These are phyloP conservation scores for Vaccinium vitisidaea DNA, from an alignment of 148 eudicot species.

Conservation along the genomic window DNA sequence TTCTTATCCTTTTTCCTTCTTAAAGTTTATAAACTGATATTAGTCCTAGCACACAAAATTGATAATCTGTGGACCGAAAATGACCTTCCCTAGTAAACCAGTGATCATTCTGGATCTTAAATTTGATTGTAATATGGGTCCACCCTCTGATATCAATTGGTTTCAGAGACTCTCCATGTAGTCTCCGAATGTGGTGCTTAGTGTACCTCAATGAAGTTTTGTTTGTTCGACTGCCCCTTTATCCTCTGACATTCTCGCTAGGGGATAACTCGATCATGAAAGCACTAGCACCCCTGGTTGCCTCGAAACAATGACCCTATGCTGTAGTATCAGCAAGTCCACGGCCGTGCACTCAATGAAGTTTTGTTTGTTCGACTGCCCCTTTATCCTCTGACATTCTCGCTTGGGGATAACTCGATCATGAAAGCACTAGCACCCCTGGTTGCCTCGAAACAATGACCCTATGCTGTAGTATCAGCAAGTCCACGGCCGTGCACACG, in stretches of 20 bases:
- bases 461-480: background rate
- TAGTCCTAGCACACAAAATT: background rate
- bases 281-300: background rate
- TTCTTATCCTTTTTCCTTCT: conserved; percentile 2
- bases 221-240: background rate
- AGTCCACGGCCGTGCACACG: background rate
- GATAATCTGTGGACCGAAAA: background rate
- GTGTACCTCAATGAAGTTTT: background rate
- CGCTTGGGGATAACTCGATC: background rate
- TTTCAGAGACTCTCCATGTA: background rate
- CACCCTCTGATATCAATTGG: background rate
- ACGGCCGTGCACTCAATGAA: background rate
- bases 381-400: background rate
- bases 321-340: background rate
- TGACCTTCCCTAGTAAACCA: background rate
- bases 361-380: background rate
- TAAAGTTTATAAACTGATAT: background rate
- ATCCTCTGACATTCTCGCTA: background rate
- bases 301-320: background rate
- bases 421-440: background rate
- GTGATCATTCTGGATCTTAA: background rate
- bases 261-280: background rate
- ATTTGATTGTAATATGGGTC: background rate
- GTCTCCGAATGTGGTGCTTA: background rate
- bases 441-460: background rate